Evolutionary conservation across 2,329 filamentous ascomycete genomes (phyloP).

Genomic region (Sporothrix brasiliensis): DNA sequence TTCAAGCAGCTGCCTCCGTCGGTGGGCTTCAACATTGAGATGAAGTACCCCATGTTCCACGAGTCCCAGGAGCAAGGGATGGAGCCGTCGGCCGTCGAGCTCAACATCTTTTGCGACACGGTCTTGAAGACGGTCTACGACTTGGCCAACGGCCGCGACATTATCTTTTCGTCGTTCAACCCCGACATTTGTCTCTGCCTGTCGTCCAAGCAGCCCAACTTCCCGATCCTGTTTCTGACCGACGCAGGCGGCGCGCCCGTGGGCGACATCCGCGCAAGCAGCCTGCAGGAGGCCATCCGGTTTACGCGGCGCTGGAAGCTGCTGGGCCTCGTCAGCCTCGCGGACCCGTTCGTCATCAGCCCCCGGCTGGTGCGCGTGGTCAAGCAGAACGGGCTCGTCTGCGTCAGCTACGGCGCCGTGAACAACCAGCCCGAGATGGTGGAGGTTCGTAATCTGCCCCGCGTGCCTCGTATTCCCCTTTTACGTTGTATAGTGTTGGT

Average conservation of each 20-base stretch:
- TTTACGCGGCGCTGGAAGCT: conserved; percentile 96
- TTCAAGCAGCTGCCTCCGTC: conserved; percentile 80
- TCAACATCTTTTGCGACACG: conserved; percentile 95
- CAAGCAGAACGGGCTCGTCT: conserved; percentile 91
- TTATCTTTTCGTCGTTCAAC: conserved; percentile 97
- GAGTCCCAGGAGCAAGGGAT: conserved; percentile 95
- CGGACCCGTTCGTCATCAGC: conserved; percentile 84
- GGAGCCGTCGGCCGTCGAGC: conserved; percentile 92
- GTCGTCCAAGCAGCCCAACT: conserved; percentile 95
- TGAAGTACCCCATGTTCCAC: conserved; percentile 96
- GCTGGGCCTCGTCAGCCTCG: conserved; percentile 85
- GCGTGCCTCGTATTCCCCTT: neutral
- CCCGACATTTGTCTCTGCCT: conserved; percentile 93
- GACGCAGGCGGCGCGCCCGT: conserved; percentile 82
- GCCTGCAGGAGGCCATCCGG: conserved; percentile 90
- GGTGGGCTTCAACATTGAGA: conserved; percentile 97
- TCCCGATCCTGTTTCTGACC: conserved; percentile 91
- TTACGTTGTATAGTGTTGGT: neutral
- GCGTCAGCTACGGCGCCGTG: conserved; percentile 86
- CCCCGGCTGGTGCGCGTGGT: conserved; percentile 88
- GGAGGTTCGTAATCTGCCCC: conserved; percentile 60
- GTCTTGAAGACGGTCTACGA: conserved; percentile 90
- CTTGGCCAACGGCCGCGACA: conserved; percentile 76
- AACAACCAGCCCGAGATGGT: conserved; percentile 90
- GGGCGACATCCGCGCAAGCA: conserved; percentile 86